Evolutionary conservation across 805 yeast species (phyloP).

Genomic region (Cyberlindnera subsufficiens): DNA sequence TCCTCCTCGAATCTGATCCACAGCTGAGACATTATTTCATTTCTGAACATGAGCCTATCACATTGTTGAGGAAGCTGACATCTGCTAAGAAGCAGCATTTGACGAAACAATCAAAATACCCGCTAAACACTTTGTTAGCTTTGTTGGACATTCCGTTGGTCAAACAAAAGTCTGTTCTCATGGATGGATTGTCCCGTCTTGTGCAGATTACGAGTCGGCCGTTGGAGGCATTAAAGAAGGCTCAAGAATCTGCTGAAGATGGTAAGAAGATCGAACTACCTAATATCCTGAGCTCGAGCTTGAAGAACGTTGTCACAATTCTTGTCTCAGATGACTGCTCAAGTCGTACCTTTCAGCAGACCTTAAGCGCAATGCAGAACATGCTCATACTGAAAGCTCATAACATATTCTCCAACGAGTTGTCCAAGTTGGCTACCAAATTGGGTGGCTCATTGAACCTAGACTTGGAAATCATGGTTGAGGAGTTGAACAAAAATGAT

Average conservation of each 20-base stretch:
- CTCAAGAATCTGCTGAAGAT: conserved; percentile 23
- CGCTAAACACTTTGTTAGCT: conserved; percentile 62
- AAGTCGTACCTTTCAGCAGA: conserved; percentile 77
- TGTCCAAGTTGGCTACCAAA: conserved; percentile 56
- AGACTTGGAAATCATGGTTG: conserved; percentile 39
- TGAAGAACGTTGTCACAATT: conserved; percentile 58
- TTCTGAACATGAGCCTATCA: conserved; percentile 61
- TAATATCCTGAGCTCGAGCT: conserved; percentile 52
- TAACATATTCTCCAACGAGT: conserved; percentile 57
- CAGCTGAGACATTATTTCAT: conserved; percentile 71
- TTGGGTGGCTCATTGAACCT: conserved; percentile 48
- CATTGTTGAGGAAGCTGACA: conserved; percentile 29
- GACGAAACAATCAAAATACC: conserved; percentile 48
- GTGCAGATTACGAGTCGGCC: conserved; percentile 77
- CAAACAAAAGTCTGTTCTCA: conserved; percentile 63
- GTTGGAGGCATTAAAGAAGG: conserved; percentile 45
- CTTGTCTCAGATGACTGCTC: conserved; percentile 80
- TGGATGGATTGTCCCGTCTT: conserved; percentile 72
- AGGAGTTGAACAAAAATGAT: conserved; percentile 4
- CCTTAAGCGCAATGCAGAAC: conserved; percentile 75
- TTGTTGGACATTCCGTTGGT: conserved; percentile 60
- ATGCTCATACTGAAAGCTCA: conserved; percentile 58
- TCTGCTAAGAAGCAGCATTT: conserved; percentile 28
- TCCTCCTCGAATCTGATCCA: conserved; percentile 58
- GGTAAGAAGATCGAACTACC: conserved; percentile 43